Base-by-base conservation (phyloP, 2,329 filamentous ascomycete species). In the Phaeophleospora eucalypticola region DNA sequence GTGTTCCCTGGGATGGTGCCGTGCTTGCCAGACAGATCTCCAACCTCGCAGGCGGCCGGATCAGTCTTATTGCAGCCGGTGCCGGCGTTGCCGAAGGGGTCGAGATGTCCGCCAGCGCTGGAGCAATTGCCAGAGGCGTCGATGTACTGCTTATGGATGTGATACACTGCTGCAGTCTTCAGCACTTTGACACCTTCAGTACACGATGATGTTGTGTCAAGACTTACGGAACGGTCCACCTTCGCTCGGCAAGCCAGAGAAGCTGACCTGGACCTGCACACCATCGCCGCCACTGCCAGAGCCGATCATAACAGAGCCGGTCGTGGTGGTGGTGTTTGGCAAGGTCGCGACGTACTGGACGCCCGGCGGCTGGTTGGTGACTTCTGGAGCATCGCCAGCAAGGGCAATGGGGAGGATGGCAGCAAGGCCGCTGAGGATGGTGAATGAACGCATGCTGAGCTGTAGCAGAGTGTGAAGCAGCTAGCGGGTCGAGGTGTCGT, bases 1-100 rank as follows among this genome's bases (percentile, higher is more conserved):
- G 50, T 47, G 4, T 59, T 57, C 1, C 54, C 58, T 17, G 58
- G 63, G 41, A 71, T 61, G 38, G 64, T 68, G 46, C 71, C 71
- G 52, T 68, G 62, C 62, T 74, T 75, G 56, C 72, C 72, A 48
- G 66, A 68, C 43, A 73, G 54, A 51, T 75, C 72, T 43, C 72
- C 72, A 9, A 67, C 67, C 57, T 73, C 67, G 61, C 72, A 75
- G 1, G 59, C 64, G 46, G 66, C 59, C 15, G 65, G 65, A 49
- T 65, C 54, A 43, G 47, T 55, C 0, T 61, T 36, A 52, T 74
- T 62, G 56, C 71, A 73, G 21, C 54, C 21, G 3, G 66, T 63
- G 3, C 54, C 52, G 41, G 71, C 67, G 52, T 68, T 70, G 41
- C 64, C 66, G 60, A 68, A 72, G 1, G 72, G 71, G 50, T 73